phyloP scores from a whole-genome alignment of 1,139 yeast species.

The Pneumocystis wakefieldiae region DNA sequence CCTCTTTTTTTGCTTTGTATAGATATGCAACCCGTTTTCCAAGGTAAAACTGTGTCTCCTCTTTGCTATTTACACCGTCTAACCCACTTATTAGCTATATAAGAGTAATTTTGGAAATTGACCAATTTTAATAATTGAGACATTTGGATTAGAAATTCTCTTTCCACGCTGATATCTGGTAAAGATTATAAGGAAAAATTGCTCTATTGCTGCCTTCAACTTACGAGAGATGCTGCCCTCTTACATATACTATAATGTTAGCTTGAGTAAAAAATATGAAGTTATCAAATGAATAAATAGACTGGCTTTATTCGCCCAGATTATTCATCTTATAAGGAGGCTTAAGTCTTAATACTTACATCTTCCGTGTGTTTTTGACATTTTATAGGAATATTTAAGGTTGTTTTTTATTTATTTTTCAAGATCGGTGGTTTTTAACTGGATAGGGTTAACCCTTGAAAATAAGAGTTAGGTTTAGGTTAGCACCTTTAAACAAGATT shows the following conservation, averaged over 20 bases:
- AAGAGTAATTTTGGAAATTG: too few relatives aligned
- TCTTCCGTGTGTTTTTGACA: not conserved
- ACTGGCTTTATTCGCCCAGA: not conserved
- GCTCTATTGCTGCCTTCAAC: not conserved
- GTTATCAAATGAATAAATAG: not conserved
- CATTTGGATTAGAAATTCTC: not conserved
- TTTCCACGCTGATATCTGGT: not conserved
- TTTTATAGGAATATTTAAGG: not conserved
- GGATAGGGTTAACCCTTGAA: not conserved
- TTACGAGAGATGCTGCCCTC: not conserved
- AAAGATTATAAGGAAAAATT: not conserved
- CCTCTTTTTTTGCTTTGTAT: conserved; percentile 95
- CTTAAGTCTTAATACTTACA: not conserved
- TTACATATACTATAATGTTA: not conserved
- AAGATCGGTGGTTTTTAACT: not conserved
- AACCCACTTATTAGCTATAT: not conserved
- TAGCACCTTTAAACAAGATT: too few relatives aligned
- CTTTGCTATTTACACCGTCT: conserved; percentile 76
- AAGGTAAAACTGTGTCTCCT: conserved; percentile 96
- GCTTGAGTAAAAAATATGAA: not conserved
- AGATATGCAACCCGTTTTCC: conserved; percentile 99
- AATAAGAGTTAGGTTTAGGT: too few relatives aligned
- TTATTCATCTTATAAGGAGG: not conserved
- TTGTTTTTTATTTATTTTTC: not conserved
- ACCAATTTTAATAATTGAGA: not conserved